Conservation (phyloP, 345 rosid species). For the Murraya koenigii region DNA sequence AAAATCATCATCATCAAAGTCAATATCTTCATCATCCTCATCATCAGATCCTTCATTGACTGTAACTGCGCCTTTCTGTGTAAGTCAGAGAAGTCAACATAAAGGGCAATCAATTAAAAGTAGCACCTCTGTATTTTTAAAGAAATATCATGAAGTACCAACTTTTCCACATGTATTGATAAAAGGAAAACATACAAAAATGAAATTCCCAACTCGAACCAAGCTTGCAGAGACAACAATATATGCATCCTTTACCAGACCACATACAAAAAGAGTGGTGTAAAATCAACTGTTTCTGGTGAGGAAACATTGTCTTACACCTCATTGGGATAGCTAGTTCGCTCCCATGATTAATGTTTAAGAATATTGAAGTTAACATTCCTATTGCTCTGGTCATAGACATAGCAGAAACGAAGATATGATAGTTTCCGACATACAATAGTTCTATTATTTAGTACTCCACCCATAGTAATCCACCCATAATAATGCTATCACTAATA, state of each 20-base stretch:
- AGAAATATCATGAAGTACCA: neutral
- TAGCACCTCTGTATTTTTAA: neutral
- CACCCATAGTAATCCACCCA: neutral
- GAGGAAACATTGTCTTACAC: neutral
- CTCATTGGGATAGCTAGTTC: neutral
- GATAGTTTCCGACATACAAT: neutral
- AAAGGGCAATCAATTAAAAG: neutral
- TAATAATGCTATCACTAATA: neutral
- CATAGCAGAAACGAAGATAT: neutral
- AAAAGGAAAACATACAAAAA: too few species aligned
- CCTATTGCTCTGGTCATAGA: neutral
- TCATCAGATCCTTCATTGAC: constrained; percentile 56
- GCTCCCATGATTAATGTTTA: neutral
- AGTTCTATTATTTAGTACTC: neutral
- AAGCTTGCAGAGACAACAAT: neutral
- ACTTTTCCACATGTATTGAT: neutral
- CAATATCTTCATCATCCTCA: constrained; percentile 86
- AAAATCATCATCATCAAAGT: constrained; percentile 88
- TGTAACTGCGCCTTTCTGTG: constrained; percentile 73
- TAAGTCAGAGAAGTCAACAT: constrained; percentile 6
- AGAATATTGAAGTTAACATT: neutral
- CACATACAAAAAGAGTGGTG: neutral
- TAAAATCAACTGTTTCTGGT: neutral
- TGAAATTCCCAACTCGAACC: neutral
- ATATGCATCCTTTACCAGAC: neutral